phyloP scores from a whole-genome alignment of 768 basidiomycete genomes.

The Pleurotus eryngii region DNA sequence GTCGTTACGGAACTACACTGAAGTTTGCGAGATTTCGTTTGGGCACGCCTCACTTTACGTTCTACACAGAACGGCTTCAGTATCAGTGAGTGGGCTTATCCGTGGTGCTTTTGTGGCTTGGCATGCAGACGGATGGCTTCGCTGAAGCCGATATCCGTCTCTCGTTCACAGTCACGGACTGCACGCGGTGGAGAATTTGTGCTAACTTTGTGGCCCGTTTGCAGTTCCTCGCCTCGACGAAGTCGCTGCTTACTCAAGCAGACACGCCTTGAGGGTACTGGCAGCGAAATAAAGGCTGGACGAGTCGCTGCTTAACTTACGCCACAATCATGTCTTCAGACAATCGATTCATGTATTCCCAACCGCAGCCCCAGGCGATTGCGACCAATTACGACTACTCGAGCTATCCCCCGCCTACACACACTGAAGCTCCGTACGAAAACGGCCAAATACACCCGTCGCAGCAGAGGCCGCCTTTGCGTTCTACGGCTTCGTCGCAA shows the following conservation, averaged over 20 bases:
- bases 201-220: not conserved
- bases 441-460: constrained; percentile 6
- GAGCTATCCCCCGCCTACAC: constrained; percentile 8
- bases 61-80: not conserved
- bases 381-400: constrained; percentile 13
- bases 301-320: not conserved
- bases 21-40: not conserved
- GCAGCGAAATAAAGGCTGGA: too few species aligned
- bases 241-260: not conserved
- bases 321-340: constrained; percentile 11
- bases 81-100: too few species aligned
- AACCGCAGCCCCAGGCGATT: constrained; percentile 5
- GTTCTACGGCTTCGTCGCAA: constrained; percentile 7
- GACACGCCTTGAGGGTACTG: not conserved
- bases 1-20: too few species aligned
- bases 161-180: not conserved
- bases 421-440: constrained; percentile 4
- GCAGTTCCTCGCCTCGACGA: not conserved
- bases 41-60: not conserved
- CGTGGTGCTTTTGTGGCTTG: too few species aligned
- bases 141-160: too few species aligned
- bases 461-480: constrained; percentile 8
- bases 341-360: constrained; percentile 13
- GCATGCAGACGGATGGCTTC: too few species aligned
- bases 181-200: not conserved